Conservation (phyloP, 1,284 basidiomycete species). For the Tilletia indica region DNA sequence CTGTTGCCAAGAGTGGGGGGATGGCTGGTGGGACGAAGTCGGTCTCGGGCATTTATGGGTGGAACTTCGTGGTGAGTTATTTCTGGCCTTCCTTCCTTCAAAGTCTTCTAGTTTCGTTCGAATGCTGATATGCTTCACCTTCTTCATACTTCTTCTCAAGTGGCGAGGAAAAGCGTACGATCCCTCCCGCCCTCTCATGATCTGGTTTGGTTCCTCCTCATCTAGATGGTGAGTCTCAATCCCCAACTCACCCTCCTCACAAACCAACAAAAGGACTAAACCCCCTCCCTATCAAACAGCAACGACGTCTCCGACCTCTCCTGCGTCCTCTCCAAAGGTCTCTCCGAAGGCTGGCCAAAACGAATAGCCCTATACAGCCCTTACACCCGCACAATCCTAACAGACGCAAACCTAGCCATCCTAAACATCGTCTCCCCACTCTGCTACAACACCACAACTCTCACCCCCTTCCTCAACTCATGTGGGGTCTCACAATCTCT, state of each 20-base stretch:
- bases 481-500: background rate
- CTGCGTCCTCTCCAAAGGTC: background rate
- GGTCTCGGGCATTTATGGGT: background rate
- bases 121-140: no score
- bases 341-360: constrained; percentile 8
- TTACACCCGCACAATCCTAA: background rate
- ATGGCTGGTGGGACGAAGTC: no score
- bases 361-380: background rate
- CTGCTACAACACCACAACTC: background rate
- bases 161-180: constrained; percentile 7
- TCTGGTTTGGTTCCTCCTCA: constrained; percentile 6
- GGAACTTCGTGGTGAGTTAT: background rate
- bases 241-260: background rate
- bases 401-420: background rate
- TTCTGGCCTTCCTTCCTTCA: no score
- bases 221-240: constrained; percentile 1
- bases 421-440: constrained; percentile 11
- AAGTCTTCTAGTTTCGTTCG: no score
- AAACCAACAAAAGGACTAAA: background rate
- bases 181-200: background rate
- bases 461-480: background rate
- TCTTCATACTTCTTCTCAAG: no score
- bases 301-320: background rate
- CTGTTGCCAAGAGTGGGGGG: background rate
- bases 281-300: background rate